Percentiles rank a stretch among this genome's conserved stretches.
phyloP scores from a whole-genome alignment of 306 rosid species.

The Rosa chinensis region DNA sequence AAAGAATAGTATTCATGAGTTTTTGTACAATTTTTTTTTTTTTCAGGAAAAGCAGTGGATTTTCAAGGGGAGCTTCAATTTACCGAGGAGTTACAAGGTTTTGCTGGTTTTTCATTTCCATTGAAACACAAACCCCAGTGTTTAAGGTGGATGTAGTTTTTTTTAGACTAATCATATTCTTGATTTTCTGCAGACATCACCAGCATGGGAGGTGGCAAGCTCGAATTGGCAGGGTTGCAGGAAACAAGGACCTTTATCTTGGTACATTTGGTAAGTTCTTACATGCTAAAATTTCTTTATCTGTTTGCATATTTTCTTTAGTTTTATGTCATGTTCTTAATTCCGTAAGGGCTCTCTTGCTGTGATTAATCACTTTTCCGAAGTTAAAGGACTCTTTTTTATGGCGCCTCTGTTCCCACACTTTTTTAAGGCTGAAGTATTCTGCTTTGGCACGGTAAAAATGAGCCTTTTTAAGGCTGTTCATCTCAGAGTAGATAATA shows the following conservation, averaged over 20 bases:
- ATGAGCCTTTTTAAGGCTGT: constrained; percentile 56
- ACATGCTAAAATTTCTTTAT: background rate
- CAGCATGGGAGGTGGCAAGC: constrained; percentile 99
- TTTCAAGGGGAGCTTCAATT: constrained; percentile 95
- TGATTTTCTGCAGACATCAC: constrained; percentile 64
- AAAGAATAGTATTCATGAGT: background rate
- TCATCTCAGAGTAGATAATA: background rate
- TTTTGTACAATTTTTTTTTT: background rate
- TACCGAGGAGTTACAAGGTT: constrained; percentile 99
- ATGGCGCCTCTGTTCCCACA: constrained; percentile 30
- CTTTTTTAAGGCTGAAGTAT: constrained; percentile 59
- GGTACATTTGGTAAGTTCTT: constrained; percentile 84
- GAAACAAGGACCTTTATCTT: constrained; percentile 96
- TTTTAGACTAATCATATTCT: background rate
- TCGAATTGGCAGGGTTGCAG: constrained; percentile 97
- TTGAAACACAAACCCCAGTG: background rate
- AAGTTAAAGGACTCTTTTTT: constrained; percentile 12
- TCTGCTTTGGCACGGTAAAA: constrained; percentile 36
- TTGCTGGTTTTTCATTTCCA: background rate
- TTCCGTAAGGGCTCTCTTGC: background rate
- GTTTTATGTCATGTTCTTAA: background rate
- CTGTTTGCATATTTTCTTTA: background rate
- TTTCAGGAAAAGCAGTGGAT: constrained; percentile 96
- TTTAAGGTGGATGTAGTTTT: background rate
- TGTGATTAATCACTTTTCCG: constrained; percentile 10